Base-by-base conservation (phyloP, 2,329 filamentous ascomycete species). In the Nannizziopsis arthrosporioides region DNA sequence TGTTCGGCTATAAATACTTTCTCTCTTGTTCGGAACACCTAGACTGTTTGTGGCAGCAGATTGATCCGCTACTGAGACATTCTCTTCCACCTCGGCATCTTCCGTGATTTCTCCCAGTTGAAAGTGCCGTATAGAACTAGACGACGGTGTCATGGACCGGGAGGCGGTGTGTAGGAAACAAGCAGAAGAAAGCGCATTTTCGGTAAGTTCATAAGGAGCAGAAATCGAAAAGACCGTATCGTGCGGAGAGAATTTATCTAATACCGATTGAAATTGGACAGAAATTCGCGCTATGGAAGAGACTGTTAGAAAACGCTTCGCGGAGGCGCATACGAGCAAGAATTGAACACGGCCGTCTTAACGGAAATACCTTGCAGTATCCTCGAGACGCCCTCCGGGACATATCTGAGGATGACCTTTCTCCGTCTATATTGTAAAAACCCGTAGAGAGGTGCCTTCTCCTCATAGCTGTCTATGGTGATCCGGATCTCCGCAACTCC, bases 91-190 rank as follows among this genome's bases (percentile, higher is more conserved):
- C 61, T 93, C 87, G 47, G 83, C 85, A 68, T 92, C 85, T 67
- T 96, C 92, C n/a, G 84, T 81, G 62, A 96, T 95, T 68, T 94
- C 90, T 69, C 90, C 83, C 57, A 96, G 71, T 55, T 85, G 81
- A 58, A 82, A 78, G 60, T 81, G 76, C 51, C 84, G 79, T 55
- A 88, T 72, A 4, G 87, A 93, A 61, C 84, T 88, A 42, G 79
- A 84, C 3, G 86, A 90, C 9, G 89, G 94, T 19, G 84, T 87
- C 55, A 82, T 85, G 15, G 90, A 94, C 35, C 82, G 84, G 10
- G 86, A 86, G 6, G 88, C 86, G 35, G 89, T 84, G 67, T 95
- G 88, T 47, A 95, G 73, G 38, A 88, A 88, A 67, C 89, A 95
- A 47, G 86, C 86, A 30, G 88, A 81, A 8, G 88, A 90, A 46